Conservation (phyloP, 768 basidiomycete genomes). For the Clitopilus hobsonii region DNA sequence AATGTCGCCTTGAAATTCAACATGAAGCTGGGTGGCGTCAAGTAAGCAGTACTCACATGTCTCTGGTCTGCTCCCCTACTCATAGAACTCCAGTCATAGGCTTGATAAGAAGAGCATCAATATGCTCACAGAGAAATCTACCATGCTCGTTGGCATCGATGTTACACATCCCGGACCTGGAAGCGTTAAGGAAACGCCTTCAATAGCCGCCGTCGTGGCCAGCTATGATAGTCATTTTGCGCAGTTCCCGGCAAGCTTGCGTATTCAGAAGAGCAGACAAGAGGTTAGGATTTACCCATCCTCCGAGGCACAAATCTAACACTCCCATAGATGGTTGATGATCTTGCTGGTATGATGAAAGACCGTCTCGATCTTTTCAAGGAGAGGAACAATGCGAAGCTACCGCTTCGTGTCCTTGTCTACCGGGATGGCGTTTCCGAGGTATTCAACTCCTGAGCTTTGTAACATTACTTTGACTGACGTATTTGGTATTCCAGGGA, state of each 20-base stretch:
- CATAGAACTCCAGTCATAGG: conserved; percentile 30
- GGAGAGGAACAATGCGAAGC: conserved; percentile 30
- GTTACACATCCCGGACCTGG: conserved; percentile 80
- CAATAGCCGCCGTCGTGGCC: conserved; percentile 83
- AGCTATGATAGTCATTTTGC: conserved; percentile 59
- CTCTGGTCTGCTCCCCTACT: conserved; percentile 4
- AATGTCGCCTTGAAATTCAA: conserved; percentile 84
- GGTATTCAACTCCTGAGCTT: conserved; percentile 24
- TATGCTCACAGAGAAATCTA: conserved; percentile 57
- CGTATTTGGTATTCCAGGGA: conserved; percentile 42
- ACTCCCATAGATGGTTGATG: conserved; percentile 62
- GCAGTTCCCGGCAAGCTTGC: conserved; percentile 73
- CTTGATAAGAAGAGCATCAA: conserved; percentile 46
- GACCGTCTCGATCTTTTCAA: conserved; percentile 58
- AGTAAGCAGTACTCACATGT: conserved; percentile 34
- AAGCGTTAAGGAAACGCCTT: conserved; percentile 70
- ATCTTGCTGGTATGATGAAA: conserved; percentile 58
- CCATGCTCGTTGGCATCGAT: conserved; percentile 82
- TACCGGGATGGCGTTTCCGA: conserved; percentile 86
- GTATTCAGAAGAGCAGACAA: conserved; percentile 68
- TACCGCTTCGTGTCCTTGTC: conserved; percentile 66
- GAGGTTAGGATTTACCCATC: conserved; percentile 42
- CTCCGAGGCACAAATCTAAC: not conserved
- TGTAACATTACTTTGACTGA: not conserved
- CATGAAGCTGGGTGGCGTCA: conserved; percentile 77